Conservation (phyloP, 1,284 basidiomycete genomes). For the Ustilago esculenta region DNA sequence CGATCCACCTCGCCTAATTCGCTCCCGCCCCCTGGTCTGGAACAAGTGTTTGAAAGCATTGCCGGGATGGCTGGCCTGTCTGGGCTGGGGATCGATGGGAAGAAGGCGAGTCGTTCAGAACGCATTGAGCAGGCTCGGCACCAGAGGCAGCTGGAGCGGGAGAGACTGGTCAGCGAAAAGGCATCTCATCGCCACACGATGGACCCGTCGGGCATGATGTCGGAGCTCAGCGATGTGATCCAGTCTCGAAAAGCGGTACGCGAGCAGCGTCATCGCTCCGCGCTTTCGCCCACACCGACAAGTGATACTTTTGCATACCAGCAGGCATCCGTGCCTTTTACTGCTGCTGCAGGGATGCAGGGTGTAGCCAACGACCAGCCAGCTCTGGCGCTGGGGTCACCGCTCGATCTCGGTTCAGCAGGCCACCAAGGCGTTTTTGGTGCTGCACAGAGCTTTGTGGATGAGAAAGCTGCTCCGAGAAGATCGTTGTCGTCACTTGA, state of each 20-base stretch:
- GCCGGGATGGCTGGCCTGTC: constrained; percentile 38
- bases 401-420: constrained; percentile 36
- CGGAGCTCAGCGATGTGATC: constrained; percentile 55
- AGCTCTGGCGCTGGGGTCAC: constrained; percentile 30
- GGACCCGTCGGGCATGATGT: constrained; percentile 41
- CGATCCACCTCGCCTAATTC: constrained; percentile 50
- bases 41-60: constrained; percentile 62
- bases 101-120: constrained; percentile 50
- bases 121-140: constrained; percentile 44
- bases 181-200: constrained; percentile 20
- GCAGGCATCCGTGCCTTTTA: not conserved
- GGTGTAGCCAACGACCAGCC: not conserved
- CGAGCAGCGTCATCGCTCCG: constrained; percentile 27
- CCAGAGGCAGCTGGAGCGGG: constrained; percentile 31
- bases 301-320: not conserved
- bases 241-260: constrained; percentile 25
- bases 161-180: constrained; percentile 12
- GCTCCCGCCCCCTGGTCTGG: constrained; percentile 56
- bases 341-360: not conserved
- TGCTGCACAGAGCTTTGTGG: constrained; percentile 12
- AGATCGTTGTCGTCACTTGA: constrained; percentile 38
- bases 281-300: not conserved
- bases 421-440: constrained; percentile 31
- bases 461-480: constrained; percentile 9
- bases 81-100: constrained; percentile 3